Base-by-base conservation (phyloP, 2,329 filamentous ascomycete genomes). In the Alternaria tenuissima region DNA sequence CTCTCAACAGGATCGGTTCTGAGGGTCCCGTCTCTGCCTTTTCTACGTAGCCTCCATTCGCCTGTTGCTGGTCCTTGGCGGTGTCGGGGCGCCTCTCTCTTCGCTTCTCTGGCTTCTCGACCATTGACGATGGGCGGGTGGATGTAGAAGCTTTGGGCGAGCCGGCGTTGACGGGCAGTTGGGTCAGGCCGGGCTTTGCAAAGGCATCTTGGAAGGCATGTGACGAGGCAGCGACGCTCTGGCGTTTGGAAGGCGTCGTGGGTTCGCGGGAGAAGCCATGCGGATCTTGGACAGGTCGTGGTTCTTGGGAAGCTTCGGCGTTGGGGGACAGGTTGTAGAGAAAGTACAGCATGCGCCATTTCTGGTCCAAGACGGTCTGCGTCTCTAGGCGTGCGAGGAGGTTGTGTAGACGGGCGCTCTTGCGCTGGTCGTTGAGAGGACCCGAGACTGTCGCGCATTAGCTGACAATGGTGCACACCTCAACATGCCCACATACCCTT, bases 321-420 rank as follows among this genome's bases (percentile, higher is more conserved):
- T 73, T 88, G 73, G 94, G 91, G 62, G 92, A 89, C 48, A 97
- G 86, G 70, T 92, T 89, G 76, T 95, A 91, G 42, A 99, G 86
- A 42, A 99, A 88, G 76, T 96, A 96, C 20, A 99, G 84, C 66
- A 99, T 97, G 3, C 91, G 93, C 93, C 94, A 98, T 85, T 99
- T 99, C 79, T 97, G 91, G 72, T 92, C 91, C 44, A 99, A 85
- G 6, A 98, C 94, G 0, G 94, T 94, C 66, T 97, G 88, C n/a
- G 92, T 91, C 26, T 97, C 84, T 18, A 99, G 86, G 57, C 93
- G 87, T 34, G 92, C 93, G 80, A 97, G 97, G 28, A 99, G 86
- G 74, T 97, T 96, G 24, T 93, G 91, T 79, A 97, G 97, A 63
- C 90, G 87, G 20, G 94, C 93, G 62, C 72, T 78, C 94, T 87